These are phyloP conservation scores for Fusarium sp. DNA, from an alignment of 2,329 filamentous ascomycete species.

Conservation along the genomic window DNA sequence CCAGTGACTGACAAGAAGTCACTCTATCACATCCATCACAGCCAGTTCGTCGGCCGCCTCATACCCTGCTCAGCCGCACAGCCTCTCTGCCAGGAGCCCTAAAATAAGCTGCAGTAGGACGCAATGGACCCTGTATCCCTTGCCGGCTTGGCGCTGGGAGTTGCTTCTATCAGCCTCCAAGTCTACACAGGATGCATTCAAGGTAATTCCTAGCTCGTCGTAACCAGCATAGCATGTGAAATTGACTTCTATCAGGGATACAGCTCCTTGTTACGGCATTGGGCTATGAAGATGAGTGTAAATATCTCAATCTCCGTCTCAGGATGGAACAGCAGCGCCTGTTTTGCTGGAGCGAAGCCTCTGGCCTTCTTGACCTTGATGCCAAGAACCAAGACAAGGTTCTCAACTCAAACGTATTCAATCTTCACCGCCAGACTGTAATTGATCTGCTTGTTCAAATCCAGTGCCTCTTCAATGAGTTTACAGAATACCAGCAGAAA, in stretches of 20 bases:
- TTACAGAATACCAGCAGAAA: constrained; percentile 53
- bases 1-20: background rate
- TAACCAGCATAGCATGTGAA: background rate
- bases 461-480: constrained; percentile 58
- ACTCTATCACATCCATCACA: background rate
- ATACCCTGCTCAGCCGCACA: constrained; percentile 2
- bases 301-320: constrained; percentile 58
- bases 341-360: constrained; percentile 60
- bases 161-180: constrained; percentile 57
- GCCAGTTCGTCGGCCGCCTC: background rate
- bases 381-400: constrained; percentile 52
- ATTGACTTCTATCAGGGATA: constrained; percentile 47
- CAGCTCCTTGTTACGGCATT: constrained; percentile 59
- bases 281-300: constrained; percentile 58
- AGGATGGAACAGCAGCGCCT: constrained; percentile 61
- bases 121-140: constrained; percentile 56
- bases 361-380: constrained; percentile 57
- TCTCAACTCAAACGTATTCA: constrained; percentile 58
- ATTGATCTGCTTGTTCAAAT: constrained; percentile 59
- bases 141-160: constrained; percentile 54
- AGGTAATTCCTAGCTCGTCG: constrained; percentile 41
- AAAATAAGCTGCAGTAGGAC: constrained; percentile 6
- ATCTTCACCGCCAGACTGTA: constrained; percentile 59
- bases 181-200: constrained; percentile 59
- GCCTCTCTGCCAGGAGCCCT: background rate